Percentiles rank a stretch among this genome's conserved stretches.
phyloP scores from a whole-genome alignment of 805 yeast species.

The Lipomyces chichibuensis region DNA sequence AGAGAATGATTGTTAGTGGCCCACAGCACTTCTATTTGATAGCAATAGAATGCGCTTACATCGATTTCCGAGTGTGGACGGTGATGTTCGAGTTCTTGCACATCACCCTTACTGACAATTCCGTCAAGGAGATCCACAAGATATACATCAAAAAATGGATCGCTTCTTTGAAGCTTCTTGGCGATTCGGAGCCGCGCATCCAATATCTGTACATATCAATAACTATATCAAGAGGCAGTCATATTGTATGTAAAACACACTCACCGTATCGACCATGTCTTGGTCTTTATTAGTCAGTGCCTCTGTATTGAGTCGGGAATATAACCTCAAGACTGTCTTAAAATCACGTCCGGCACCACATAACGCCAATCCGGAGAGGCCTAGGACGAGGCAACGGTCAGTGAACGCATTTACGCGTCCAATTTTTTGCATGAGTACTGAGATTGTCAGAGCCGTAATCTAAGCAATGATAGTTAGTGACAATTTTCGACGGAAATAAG shows the following conservation, averaged over 20 bases:
- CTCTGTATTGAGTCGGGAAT: conserved; percentile 53
- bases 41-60: neutral
- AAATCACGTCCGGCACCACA: conserved; percentile 69
- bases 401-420: conserved; percentile 49
- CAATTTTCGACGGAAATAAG: neutral
- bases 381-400: conserved; percentile 63
- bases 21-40: neutral
- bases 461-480: conserved; percentile 44
- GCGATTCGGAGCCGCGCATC: conserved; percentile 57
- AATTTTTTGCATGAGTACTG: conserved; percentile 79
- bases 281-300: conserved; percentile 52
- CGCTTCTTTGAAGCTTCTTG: conserved; percentile 32
- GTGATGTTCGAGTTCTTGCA: conserved; percentile 72
- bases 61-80: conserved; percentile 56
- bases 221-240: conserved; percentile 38
- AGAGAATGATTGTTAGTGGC: neutral
- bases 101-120: conserved; percentile 79
- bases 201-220: conserved; percentile 40
- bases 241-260: neutral
- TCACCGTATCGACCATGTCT: conserved; percentile 38
- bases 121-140: conserved; percentile 66
- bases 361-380: conserved; percentile 65
- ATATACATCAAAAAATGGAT: conserved; percentile 59
- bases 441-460: conserved; percentile 74
- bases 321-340: conserved; percentile 59